Conservation (phyloP, 2,329 filamentous ascomycete genomes). For the Phialophora macrospora region DNA sequence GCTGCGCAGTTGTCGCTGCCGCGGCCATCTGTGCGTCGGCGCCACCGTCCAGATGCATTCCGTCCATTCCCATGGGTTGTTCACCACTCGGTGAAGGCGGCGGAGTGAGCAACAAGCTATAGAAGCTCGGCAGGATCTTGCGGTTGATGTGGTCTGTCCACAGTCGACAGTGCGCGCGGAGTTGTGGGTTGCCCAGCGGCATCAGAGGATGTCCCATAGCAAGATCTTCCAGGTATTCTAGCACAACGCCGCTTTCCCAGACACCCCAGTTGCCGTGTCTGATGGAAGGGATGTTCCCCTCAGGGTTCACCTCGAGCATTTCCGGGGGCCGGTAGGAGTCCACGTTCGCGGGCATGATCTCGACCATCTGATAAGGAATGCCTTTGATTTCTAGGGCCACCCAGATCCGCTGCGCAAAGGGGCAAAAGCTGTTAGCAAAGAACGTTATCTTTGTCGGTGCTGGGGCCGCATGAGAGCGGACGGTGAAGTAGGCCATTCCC, state of each 20-base stretch:
- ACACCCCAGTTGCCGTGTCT: slow-evolving; percentile 80
- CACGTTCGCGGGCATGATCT: slow-evolving; percentile 55
- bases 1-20: slow-evolving; percentile 25
- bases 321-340: slow-evolving; percentile 78
- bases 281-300: slow-evolving; percentile 76
- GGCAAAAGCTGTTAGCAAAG: slow-evolving; percentile 83
- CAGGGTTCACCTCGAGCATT: slow-evolving; percentile 75
- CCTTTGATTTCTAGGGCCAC: slow-evolving; percentile 82
- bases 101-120: slow-evolving; percentile 63
- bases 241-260: slow-evolving; percentile 78
- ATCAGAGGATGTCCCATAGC: slow-evolving; percentile 65
- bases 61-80: slow-evolving; percentile 19
- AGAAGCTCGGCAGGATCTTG: slow-evolving; percentile 76
- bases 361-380: slow-evolving; percentile 81
- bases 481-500: slow-evolving; percentile 72
- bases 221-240: slow-evolving; percentile 87
- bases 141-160: slow-evolving; percentile 85
- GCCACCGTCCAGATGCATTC: slow-evolving; percentile 16
- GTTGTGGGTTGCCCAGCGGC: slow-evolving; percentile 65
- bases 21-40: slow-evolving; percentile 20
- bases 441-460: slow-evolving; percentile 68
- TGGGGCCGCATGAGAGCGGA: slow-evolving; percentile 71
- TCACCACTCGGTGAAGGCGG: slow-evolving; percentile 24
- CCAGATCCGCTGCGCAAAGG: slow-evolving; percentile 87
- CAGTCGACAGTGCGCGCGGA: slow-evolving; percentile 73